phyloP scores from a whole-genome alignment of 1,284 basidiomycete genomes.

The Mycena citricolor region DNA sequence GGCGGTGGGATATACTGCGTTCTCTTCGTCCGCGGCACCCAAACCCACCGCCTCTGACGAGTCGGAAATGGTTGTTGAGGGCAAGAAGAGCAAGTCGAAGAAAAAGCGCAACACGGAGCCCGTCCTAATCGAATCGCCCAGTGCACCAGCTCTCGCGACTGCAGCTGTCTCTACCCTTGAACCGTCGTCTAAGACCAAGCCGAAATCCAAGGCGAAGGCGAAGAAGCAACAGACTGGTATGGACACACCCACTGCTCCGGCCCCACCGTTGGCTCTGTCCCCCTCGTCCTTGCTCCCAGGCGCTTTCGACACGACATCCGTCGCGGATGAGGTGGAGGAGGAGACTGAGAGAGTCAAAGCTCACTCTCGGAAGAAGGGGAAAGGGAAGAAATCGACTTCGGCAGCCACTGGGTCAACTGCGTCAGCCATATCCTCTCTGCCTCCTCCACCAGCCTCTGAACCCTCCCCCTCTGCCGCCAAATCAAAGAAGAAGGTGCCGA shows the following conservation, averaged over 20 bases:
- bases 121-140: too few species aligned
- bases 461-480: conserved; percentile 1
- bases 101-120: too few species aligned
- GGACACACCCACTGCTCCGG: not conserved
- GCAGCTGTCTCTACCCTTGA: not conserved
- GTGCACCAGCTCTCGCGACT: not conserved
- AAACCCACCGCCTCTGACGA: not conserved
- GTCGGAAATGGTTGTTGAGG: not conserved
- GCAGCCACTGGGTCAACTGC: not conserved
- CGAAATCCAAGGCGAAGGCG: conserved; percentile 4
- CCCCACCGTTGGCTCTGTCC: not conserved
- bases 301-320: conserved; percentile 3
- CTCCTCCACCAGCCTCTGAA: not conserved
- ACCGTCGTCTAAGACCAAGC: not conserved
- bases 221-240: conserved; percentile 7
- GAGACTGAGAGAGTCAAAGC: not conserved
- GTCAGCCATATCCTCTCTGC: too few species aligned
- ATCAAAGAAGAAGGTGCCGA: conserved; percentile 13
- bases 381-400: conserved; percentile 6
- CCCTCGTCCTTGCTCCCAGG: conserved; percentile 13
- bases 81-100: conserved; percentile 12
- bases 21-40: not conserved
- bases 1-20: conserved; percentile 10
- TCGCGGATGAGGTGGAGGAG: conserved; percentile 1
- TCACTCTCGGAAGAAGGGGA: conserved; percentile 16